Evolutionary conservation across 805 yeast species (phyloP).

Genomic region (Wickerhamomyces chaumierensis): DNA sequence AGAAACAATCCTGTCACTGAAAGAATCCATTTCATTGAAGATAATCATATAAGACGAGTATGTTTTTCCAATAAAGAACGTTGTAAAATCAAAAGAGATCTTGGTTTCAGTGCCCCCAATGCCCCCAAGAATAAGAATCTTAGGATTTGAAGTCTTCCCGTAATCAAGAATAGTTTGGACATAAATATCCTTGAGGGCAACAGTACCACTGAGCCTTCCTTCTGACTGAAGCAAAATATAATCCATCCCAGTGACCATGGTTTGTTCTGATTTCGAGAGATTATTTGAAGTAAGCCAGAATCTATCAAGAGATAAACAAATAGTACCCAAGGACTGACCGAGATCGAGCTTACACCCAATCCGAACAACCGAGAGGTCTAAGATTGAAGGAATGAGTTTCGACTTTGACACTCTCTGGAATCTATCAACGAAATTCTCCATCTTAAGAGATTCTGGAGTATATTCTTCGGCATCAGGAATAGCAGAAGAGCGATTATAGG

Average conservation of each 20-base stretch:
- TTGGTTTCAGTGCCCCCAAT: conserved; percentile 46
- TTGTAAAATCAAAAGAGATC: conserved; percentile 74
- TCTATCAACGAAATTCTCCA: conserved; percentile 25
- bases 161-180: conserved; percentile 63
- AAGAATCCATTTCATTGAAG: conserved; percentile 52
- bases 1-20: conserved; percentile 53
- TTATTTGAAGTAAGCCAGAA: conserved; percentile 65
- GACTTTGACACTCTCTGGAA: conserved; percentile 50
- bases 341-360: conserved; percentile 53
- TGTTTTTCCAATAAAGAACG: conserved; percentile 57
- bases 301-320: conserved; percentile 41
- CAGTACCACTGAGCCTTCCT: conserved; percentile 73
- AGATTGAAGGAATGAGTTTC: conserved; percentile 63
- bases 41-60: conserved; percentile 39
- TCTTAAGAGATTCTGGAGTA: neutral
- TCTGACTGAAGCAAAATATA: conserved; percentile 38
- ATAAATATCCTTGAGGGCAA: conserved; percentile 37
- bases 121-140: conserved; percentile 51
- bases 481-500: conserved; percentile 1
- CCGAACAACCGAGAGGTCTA: conserved; percentile 44
- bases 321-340: conserved; percentile 73
- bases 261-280: conserved; percentile 59
- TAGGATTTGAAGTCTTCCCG: conserved; percentile 48
- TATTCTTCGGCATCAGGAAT: conserved; percentile 16
- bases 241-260: conserved; percentile 49